These are phyloP conservation scores for Physcomitrium patens DNA, from an alignment of 225 moss, liverwort and hornwort species.

Conservation along the genomic window DNA sequence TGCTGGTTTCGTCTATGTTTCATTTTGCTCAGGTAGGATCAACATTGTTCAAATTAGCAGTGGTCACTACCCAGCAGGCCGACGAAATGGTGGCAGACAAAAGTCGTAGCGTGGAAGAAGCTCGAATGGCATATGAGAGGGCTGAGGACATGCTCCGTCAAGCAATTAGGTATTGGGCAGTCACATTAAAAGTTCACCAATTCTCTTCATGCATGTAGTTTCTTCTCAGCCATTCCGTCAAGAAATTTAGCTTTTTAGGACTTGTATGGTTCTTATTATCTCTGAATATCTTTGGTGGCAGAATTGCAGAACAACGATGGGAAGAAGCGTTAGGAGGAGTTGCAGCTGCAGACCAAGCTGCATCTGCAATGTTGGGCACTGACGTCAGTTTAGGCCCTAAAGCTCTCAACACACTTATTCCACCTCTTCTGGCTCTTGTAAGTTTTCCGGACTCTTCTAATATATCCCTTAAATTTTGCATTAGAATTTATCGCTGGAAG, in stretches of 20 bases:
- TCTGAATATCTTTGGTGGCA: conserved; percentile 14
- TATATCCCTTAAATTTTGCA: neutral
- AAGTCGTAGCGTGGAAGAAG: conserved; percentile 39
- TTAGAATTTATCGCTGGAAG: neutral
- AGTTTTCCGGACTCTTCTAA: conserved; percentile 24
- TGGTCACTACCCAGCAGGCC: conserved; percentile 77
- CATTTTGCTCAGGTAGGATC: conserved; percentile 66
- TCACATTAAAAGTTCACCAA: conserved; percentile 11
- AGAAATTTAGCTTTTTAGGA: conserved; percentile 13
- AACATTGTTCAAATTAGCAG: conserved; percentile 86
- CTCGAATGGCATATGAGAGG: conserved; percentile 59
- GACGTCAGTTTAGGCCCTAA: conserved; percentile 47
- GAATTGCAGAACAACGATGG: conserved; percentile 80
- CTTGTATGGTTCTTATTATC: neutral
- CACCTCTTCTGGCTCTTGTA: conserved; percentile 64
- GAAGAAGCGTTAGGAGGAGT: conserved; percentile 56
- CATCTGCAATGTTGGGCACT: conserved; percentile 50
- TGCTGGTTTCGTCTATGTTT: conserved; percentile 16
- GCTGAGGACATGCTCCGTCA: conserved; percentile 84
- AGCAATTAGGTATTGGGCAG: conserved; percentile 61
- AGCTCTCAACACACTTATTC: conserved; percentile 51
- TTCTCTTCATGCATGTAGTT: neutral
- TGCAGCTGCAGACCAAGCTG: conserved; percentile 53
- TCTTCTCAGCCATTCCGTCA: neutral
- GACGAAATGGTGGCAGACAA: conserved; percentile 58